Conservation (phyloP, 352 stramenopile genomes). For the Globisporangium alternatum region DNA sequence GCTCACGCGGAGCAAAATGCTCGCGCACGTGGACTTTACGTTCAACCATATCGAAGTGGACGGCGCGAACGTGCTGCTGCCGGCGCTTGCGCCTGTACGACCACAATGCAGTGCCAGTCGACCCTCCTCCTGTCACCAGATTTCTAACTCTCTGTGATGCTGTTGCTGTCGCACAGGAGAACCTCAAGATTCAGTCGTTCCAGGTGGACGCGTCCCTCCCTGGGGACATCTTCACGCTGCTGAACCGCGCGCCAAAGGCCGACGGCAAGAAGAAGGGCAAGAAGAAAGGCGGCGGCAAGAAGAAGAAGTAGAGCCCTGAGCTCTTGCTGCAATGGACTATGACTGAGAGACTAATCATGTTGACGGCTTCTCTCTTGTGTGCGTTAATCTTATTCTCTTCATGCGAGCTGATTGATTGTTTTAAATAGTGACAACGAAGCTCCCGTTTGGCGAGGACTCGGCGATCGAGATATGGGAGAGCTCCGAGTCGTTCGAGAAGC, state of each 20-base stretch:
- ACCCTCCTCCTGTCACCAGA: background rate
- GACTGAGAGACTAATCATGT: background rate
- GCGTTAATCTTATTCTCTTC: no score
- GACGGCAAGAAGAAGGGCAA: conserved; percentile 80
- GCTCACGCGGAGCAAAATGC: conserved; percentile 56
- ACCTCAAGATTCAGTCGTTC: conserved; percentile 66
- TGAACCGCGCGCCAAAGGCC: conserved; percentile 67
- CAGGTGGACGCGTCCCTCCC: conserved; percentile 74
- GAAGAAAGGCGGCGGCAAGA: conserved; percentile 74
- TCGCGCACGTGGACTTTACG: conserved; percentile 73
- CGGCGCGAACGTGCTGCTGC: conserved; percentile 57
- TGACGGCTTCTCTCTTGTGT: background rate
- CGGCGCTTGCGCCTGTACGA: conserved; percentile 42
- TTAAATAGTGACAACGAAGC: conserved; percentile 66
- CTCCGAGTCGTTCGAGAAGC: conserved; percentile 11
- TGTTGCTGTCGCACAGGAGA: conserved; percentile 29
- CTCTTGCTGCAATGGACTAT: background rate
- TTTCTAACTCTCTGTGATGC: background rate
- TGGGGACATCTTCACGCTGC: conserved; percentile 60
- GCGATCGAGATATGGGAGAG: conserved; percentile 27
- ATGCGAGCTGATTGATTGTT: background rate
- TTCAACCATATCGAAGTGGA: conserved; percentile 74
- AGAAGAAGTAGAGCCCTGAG: conserved; percentile 33
- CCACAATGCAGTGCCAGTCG: background rate
- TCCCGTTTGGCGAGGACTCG: conserved; percentile 50